Percentiles rank a stretch among this genome's conserved stretches.
Conservation (phyloP, 768 basidiomycete species). For the Tricholoma bakamatsutake region DNA sequence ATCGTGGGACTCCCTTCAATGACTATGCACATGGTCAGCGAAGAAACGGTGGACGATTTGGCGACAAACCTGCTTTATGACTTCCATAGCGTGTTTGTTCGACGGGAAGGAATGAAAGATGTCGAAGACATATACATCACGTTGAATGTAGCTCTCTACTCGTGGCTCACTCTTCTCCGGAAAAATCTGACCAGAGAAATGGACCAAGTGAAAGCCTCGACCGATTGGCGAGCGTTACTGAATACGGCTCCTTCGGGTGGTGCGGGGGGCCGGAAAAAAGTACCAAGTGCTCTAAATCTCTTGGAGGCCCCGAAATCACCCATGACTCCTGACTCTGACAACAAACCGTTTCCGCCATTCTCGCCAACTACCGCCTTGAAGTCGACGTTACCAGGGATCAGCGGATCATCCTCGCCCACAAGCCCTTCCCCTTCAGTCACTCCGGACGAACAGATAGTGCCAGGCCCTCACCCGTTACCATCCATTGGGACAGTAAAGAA, state of each 20-base stretch:
- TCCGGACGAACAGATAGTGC: neutral
- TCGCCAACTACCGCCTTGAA: constrained; percentile 23
- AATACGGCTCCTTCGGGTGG: constrained; percentile 23
- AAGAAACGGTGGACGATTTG: constrained; percentile 43
- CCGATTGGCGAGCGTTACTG: constrained; percentile 44
- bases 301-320: constrained; percentile 20
- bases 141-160: constrained; percentile 75
- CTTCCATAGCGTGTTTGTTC: constrained; percentile 66
- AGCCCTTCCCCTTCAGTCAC: constrained; percentile 14
- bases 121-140: constrained; percentile 81
- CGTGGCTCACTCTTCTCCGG: constrained; percentile 73
- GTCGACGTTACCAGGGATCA: constrained; percentile 12
- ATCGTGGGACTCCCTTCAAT: constrained; percentile 81
- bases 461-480: constrained; percentile 10
- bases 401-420: constrained; percentile 13
- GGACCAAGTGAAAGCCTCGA: constrained; percentile 60
- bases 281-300: constrained; percentile 29
- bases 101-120: constrained; percentile 44
- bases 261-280: constrained; percentile 30
- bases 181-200: constrained; percentile 74
- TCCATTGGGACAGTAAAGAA: constrained; percentile 5
- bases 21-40: constrained; percentile 75
- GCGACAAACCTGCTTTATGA: constrained; percentile 51
- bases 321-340: constrained; percentile 21
- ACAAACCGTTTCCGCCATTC: constrained; percentile 13